Conservation (phyloP, 108 stramenopile genomes). For the Bacterosira constricta region DNA sequence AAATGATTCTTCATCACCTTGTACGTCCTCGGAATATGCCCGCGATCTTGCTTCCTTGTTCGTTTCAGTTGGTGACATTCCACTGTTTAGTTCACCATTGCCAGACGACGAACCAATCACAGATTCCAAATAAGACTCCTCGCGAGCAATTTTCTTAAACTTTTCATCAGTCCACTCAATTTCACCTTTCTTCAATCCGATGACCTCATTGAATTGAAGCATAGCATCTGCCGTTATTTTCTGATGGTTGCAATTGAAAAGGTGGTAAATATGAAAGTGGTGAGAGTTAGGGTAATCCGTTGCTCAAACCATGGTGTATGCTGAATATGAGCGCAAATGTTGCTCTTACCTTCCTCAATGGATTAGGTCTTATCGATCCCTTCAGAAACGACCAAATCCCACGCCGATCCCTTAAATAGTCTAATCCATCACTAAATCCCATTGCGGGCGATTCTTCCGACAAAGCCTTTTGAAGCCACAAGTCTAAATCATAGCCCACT, state of each 20-base stretch:
- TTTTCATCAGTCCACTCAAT: slow-evolving; percentile 33
- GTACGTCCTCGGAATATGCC: not conserved
- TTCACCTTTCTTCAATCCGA: slow-evolving; percentile 18
- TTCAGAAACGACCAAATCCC: slow-evolving; percentile 75
- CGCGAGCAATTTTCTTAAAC: slow-evolving; percentile 20
- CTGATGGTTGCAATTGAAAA: not conserved
- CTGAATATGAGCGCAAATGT: not conserved
- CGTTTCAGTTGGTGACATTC: not conserved
- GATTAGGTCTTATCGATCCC: slow-evolving; percentile 62
- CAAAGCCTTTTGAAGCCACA: slow-evolving; percentile 61
- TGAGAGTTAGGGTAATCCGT: not conserved
- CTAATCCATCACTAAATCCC: slow-evolving; percentile 64
- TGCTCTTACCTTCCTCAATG: slow-evolving; percentile 27
- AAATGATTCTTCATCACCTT: not conserved
- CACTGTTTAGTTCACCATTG: not conserved
- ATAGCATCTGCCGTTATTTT: slow-evolving; percentile 50
- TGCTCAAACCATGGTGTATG: not conserved
- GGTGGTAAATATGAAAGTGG: not conserved
- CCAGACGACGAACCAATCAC: slow-evolving; percentile 55
- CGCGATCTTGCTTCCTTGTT: not conserved
- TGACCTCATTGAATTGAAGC: slow-evolving; percentile 48
- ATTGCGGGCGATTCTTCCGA: slow-evolving; percentile 39
- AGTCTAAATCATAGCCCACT: slow-evolving; percentile 67
- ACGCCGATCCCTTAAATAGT: slow-evolving; percentile 65
- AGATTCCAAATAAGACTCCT: slow-evolving; percentile 58